Percentiles rank a stretch among this genome's conserved stretches.
Conservation (phyloP, 139 green algal genomes). For the Tetradesmus lagerheimii region DNA sequence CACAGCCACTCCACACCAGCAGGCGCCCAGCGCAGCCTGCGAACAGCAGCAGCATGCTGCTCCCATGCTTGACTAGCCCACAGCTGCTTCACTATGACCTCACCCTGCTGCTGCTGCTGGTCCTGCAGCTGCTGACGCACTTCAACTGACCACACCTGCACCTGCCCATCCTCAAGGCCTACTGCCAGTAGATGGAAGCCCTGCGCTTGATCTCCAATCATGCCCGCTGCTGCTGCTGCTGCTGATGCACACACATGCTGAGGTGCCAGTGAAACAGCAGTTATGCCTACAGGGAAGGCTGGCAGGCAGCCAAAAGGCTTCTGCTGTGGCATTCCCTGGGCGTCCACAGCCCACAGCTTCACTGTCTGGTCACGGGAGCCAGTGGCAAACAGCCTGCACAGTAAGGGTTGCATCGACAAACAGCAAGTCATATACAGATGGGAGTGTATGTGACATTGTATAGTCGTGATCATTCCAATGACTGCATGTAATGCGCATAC, state of each 20-base stretch:
- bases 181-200: slow-evolving; percentile 67
- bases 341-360: slow-evolving; percentile 72
- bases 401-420: not conserved
- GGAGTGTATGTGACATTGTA: too few relatives aligned
- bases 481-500: too few relatives aligned
- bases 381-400: slow-evolving; percentile 71
- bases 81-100: slow-evolving; percentile 34
- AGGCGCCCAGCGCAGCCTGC: slow-evolving; percentile 66
- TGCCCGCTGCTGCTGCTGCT: not conserved
- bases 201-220: too few relatives aligned
- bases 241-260: slow-evolving; percentile 16
- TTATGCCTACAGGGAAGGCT: slow-evolving; percentile 64
- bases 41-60: slow-evolving; percentile 70
- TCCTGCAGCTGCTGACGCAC: too few relatives aligned
- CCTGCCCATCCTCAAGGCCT: slow-evolving; percentile 74
- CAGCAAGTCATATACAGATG: not conserved
- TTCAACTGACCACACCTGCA: slow-evolving; percentile 63
- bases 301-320: slow-evolving; percentile 45
- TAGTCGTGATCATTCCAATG: too few relatives aligned
- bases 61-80: slow-evolving; percentile 53
- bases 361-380: slow-evolving; percentile 80
- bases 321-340: not conserved
- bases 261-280: slow-evolving; percentile 69
- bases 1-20: not conserved
- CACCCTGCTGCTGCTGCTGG: not conserved